Conservation (phyloP, 768 basidiomycete genomes). For the Suillus paluster region DNA sequence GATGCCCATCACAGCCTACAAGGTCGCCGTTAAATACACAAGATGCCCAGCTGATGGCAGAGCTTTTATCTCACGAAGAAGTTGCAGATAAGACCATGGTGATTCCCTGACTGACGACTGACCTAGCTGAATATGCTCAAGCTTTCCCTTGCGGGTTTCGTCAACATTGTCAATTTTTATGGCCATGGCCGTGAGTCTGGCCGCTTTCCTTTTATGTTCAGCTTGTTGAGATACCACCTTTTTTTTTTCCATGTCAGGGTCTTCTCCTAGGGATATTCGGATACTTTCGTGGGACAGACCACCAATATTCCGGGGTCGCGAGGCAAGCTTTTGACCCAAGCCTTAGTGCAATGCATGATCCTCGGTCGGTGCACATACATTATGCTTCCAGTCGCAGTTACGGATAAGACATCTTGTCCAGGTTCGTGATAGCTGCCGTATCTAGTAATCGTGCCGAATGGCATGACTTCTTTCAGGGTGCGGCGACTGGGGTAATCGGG, state of each 20-base stretch:
- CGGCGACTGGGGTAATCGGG: neutral
- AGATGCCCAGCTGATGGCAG: neutral
- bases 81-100: neutral
- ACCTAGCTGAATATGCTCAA: neutral
- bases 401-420: neutral
- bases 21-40: neutral
- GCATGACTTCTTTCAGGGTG: neutral
- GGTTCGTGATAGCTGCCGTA: neutral
- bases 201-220: neutral
- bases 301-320: too few species aligned
- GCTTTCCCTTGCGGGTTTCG: neutral
- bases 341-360: slow-evolving; percentile 1
- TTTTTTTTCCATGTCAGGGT: neutral
- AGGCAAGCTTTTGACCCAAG: neutral
- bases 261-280: neutral
- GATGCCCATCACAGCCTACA: neutral
- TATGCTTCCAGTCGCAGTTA: neutral
- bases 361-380: neutral
- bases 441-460: neutral
- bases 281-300: neutral
- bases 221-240: neutral
- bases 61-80: slow-evolving; percentile 1
- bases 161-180: neutral
- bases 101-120: neutral
- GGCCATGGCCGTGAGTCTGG: neutral